Evolutionary conservation across 768 basidiomycete genomes (phyloP), one percentile per base, ranked within the genome.

Genomic region (Amylocystis lapponica): DNA sequence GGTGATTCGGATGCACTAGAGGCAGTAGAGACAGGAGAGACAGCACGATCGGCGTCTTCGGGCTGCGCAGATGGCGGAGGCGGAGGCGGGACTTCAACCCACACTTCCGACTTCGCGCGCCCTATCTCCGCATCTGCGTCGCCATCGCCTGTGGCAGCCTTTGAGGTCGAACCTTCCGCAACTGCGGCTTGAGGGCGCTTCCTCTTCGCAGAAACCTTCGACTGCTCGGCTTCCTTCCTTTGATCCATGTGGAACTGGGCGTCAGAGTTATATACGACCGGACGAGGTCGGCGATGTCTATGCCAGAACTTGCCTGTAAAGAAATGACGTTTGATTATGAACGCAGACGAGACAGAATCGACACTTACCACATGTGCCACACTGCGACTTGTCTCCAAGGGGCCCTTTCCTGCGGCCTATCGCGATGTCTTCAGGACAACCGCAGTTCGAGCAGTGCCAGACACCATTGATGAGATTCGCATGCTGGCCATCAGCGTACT

Each of bases 401-500:
- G 90, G 92, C 1, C 94, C 92, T 55, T 94, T 94, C 52, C 91
- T 72, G 48, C 89, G 69, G 2, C 92, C 92, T 32, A 91, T 68
- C 3, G 90, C 88, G 45, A 95, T 81, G 53, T 67, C 79, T 57
- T 90, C 91, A 0, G 93, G 93, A 58, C 87, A 87, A 5, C 93
- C 93, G 54, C 90, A 96, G 57, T 92, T 95, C 16, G 89, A 91
- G 59, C 93, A 97, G 65, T 92, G 89, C 93, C 93, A 96, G 4
- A 87, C 73, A 1, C 88, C 90, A 51, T 92, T 70, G 58, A 92
- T 84, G 53, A 78, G 71, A 58, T 90, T 87, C 29, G 82, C 72
- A 55, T 87, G 87, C 57, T 88, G 86, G 7, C 86, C 84, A 54
- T 90, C 83, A 30, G 81, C 81, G 57, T 81, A 87, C 62, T 87